Base-by-base conservation (phyloP, 768 basidiomycete species). In the Leucocoprinus sp. region DNA sequence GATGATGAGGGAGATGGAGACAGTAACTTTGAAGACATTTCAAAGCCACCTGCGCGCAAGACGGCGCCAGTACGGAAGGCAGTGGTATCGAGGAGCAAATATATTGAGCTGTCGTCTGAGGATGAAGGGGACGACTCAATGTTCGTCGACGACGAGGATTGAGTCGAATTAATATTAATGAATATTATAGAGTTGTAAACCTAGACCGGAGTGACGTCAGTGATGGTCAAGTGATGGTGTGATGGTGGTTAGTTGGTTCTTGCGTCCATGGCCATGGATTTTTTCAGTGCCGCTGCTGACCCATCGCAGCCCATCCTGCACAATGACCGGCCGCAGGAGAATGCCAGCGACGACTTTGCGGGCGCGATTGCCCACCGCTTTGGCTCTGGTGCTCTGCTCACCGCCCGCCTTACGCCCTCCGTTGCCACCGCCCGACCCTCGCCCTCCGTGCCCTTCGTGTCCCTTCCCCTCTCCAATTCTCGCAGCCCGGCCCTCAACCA, bases 51-150 rank as follows among this genome's bases (percentile, higher is more conserved):
- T 34, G 48, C 64, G 22, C 73, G 72, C 2, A 54, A 60, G 8
- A 57, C 62, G 15, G 64, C 67, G 18, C 37, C 74, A 9, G 66
- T 66, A 43, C 72, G 80, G 19, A 31, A 31, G n/a, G 67, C 74
- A n/a, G 72, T 71, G 8, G 59, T 71, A 45, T 68, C 64, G 7
- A 64, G 67, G 43, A 80, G 78, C 70, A 78, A 79, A 52, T 85
- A 80, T 60, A 66, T 84, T 8, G 82, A 83, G 53, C 66, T 82
- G 34, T 75, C 72, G 41, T 68, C 72, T 36, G 73, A 71, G 11
- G 72, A 67, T 4, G 67, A 59, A 22, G 70, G 54, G n/a, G 68
- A 70, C 34, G 68, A 62, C 33, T 71, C 71, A 21, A 63, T 75
- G 67, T 76, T 76, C 55, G 60, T 60, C 8, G 67, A 71, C 45